These are phyloP conservation scores for Metschnikowia reukaufii DNA, from an alignment of 805 yeast genomes.

Conservation along the genomic window DNA sequence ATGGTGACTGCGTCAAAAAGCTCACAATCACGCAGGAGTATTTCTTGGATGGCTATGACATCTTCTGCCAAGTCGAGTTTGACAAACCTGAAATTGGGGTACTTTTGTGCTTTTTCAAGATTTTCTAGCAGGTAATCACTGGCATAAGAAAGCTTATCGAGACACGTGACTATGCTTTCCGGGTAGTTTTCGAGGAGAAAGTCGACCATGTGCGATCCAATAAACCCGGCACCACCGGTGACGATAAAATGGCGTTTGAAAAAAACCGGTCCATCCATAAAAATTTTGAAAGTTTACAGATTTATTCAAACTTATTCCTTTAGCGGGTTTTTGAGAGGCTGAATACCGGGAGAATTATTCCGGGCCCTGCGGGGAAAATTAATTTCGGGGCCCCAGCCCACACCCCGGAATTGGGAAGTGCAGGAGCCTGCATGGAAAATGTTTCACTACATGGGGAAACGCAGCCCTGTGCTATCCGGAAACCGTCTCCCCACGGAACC, in stretches of 20 bases:
- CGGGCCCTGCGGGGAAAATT: too few species aligned
- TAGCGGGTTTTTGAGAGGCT: too few species aligned
- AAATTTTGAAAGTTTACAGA: too few species aligned
- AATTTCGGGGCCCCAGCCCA: too few species aligned
- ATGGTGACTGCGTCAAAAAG: slow-evolving; percentile 22
- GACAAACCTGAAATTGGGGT: slow-evolving; percentile 25
- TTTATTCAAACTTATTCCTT: neutral
- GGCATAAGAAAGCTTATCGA: slow-evolving; percentile 50
- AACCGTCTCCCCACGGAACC: neutral
- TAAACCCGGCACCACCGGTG: slow-evolving; percentile 60
- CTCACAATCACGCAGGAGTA: slow-evolving; percentile 17
- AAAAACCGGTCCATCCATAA: neutral
- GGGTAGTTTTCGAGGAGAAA: slow-evolving; percentile 32
- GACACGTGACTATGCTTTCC: slow-evolving; percentile 37
- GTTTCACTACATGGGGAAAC: neutral
- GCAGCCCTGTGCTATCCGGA: neutral
- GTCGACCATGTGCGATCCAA: slow-evolving; percentile 50
- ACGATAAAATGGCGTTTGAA: slow-evolving; percentile 32
- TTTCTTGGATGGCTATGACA: slow-evolving; percentile 18
- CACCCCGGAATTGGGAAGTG: neutral
- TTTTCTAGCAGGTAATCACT: slow-evolving; percentile 31
- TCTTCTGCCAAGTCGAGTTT: slow-evolving; percentile 39
- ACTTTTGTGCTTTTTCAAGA: slow-evolving; percentile 10
- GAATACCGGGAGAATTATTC: too few species aligned
- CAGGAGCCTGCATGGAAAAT: neutral